phyloP scores from a whole-genome alignment of 2,329 filamentous ascomycete genomes.

The Berkeleyomyces rouxiae region DNA sequence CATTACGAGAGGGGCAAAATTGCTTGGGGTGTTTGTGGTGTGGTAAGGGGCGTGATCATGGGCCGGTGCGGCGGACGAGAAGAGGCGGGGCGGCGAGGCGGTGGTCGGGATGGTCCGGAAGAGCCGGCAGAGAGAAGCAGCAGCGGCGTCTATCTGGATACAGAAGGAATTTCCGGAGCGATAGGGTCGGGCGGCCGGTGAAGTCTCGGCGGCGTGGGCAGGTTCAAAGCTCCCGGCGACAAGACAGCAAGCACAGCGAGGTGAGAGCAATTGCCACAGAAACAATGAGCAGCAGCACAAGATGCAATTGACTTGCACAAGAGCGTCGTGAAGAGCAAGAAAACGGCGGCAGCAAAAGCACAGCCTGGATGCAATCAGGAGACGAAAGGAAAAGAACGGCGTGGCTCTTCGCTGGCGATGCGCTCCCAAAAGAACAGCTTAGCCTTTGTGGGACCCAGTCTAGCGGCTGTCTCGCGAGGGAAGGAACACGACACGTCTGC shows the following conservation, averaged over 20 bases:
- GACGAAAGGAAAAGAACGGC: neutral
- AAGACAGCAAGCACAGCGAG: neutral
- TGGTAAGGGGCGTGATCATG: neutral
- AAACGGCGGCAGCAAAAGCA: neutral
- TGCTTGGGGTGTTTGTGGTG: neutral
- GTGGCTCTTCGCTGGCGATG: neutral
- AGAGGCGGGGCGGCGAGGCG: neutral
- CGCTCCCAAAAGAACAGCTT: constrained; percentile 9
- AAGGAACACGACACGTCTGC: constrained; percentile 4
- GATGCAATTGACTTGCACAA: neutral
- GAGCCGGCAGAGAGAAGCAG: neutral
- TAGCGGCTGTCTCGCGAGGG: neutral
- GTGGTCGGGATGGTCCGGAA: neutral
- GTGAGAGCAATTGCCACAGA: neutral
- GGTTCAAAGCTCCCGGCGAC: neutral
- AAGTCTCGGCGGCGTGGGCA: neutral
- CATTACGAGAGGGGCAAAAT: neutral
- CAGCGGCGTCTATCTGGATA: neutral
- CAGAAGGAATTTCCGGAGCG: too few relatives aligned
- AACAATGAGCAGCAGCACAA: neutral
- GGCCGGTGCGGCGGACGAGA: neutral
- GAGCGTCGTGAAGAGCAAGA: neutral
- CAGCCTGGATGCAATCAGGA: neutral
- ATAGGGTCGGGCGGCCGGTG: neutral
- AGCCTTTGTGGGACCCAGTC: constrained; percentile 10